Percentiles rank a stretch among this genome's conserved stretches.
Conservation (phyloP, 306 rosid genomes). For the Citrullus mucosospermus region DNA sequence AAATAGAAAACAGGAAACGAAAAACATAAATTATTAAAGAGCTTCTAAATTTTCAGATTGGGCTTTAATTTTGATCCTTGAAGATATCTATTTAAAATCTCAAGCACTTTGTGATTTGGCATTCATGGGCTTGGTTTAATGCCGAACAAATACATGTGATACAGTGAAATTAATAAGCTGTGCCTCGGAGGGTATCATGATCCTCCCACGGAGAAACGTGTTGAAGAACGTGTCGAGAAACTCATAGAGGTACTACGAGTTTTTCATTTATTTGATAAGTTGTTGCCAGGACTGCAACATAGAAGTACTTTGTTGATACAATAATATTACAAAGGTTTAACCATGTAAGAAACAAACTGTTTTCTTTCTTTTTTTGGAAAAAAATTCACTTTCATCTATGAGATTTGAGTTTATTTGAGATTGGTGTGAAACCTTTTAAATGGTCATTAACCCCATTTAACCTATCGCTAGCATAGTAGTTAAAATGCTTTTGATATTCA, state of each 20-base stretch:
- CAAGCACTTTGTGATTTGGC: not conserved
- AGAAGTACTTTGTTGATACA: constrained; percentile 28
- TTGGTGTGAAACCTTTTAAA: not conserved
- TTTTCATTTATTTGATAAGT: no score
- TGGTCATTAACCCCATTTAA: not conserved
- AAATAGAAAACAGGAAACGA: not conserved
- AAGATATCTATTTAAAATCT: not conserved
- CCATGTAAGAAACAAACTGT: not conserved
- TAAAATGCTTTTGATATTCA: no score
- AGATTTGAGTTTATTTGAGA: not conserved
- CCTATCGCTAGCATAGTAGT: not conserved
- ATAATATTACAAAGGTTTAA: not conserved
- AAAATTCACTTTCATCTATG: not conserved
- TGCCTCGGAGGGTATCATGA: constrained; percentile 70
- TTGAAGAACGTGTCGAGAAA: constrained; percentile 7
- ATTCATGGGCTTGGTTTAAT: not conserved
- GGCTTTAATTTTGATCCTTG: not conserved
- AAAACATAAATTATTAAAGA: not conserved
- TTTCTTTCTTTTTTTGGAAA: no score
- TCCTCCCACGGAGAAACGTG: constrained; percentile 53
- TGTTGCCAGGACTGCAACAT: not conserved
- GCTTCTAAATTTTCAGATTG: not conserved
- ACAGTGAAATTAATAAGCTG: constrained; percentile 71
- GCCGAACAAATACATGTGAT: not conserved
- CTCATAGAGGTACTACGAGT: constrained; percentile 39